Evolutionary conservation across 208 protist genomes (phyloP), one percentile per base, ranked within the genome.

Genomic region (Porcisia deanei): DNA sequence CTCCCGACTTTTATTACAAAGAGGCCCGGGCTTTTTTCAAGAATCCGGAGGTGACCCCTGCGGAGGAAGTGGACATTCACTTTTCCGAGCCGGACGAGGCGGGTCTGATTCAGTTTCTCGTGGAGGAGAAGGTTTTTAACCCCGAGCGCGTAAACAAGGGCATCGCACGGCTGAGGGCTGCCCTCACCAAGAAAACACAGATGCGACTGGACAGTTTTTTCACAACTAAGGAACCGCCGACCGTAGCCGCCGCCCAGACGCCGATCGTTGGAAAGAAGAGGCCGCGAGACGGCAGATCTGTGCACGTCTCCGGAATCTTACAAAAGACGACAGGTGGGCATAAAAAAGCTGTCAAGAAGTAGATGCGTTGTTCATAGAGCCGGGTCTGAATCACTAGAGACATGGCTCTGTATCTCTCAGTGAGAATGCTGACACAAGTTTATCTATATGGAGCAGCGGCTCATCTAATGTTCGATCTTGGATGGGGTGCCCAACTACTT

Each of bases 41-140:
- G 39, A 49, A 92, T 16, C 97, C 98, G 9, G 96, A 98, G 41
- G 98, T 99, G 18, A 91, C 80, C 1, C 83, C 85, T 3, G 91
- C 49, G 30, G 87, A 88, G 30, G 84, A 94, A 30, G 25, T 96
- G 12, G 83, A 97, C 39, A 86, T 99, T 70, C 92, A 97, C 75
- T 99, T 98, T 92, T 88, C 70, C 30, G 94, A 98, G 65, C 98
- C 98, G 8, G 99, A 99, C 83, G 98, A 99, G 76, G 96, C 98
- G 73, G 99, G 95, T 0, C 80, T 99, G 7, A 91, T 99, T 53
- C 67, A 99, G 78, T 99, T 99, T 81, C 86, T 99, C 34, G 93
- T 98, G 14, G 75, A 94, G 34, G 98, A 99, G 79, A 99, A 99
- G 82, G 80, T 94, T 30, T 99, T 99, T 85, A 95, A 96, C 71